phyloP scores from a whole-genome alignment of 2,329 filamentous ascomycete species.

The Alternaria angustiovoidea region DNA sequence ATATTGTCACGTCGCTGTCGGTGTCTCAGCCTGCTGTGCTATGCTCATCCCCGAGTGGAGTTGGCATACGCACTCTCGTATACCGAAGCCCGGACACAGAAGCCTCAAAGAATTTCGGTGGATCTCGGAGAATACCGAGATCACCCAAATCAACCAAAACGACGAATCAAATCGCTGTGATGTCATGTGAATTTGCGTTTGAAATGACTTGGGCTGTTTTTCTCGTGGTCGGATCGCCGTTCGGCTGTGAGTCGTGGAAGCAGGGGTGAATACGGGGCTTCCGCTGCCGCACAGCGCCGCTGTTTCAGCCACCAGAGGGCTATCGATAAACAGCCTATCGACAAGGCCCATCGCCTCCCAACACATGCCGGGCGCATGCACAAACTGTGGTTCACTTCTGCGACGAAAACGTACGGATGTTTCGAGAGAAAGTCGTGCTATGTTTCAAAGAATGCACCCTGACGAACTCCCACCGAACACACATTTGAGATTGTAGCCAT shows the following conservation, averaged over 20 bases:
- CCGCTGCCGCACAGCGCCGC: slow-evolving; percentile 22
- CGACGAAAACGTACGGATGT: slow-evolving; percentile 1
- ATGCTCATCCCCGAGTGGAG: neutral
- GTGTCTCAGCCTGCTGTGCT: slow-evolving; percentile 8
- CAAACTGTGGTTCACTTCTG: slow-evolving; percentile 7
- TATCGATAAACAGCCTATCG: slow-evolving; percentile 28
- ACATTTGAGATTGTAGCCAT: neutral
- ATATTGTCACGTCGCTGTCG: slow-evolving; percentile 1
- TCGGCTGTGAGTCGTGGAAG: slow-evolving; percentile 15
- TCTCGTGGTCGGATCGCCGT: slow-evolving; percentile 16
- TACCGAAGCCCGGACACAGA: neutral
- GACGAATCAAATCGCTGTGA: slow-evolving; percentile 20
- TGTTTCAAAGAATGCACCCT: slow-evolving; percentile 10
- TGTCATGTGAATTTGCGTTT: slow-evolving; percentile 18
- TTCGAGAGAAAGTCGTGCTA: slow-evolving; percentile 6
- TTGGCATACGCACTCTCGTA: neutral
- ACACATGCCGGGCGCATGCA: slow-evolving; percentile 15
- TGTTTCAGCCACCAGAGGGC: slow-evolving; percentile 27
- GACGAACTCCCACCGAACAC: neutral
- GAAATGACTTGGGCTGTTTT: slow-evolving; percentile 13
- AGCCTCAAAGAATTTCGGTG: slow-evolving; percentile 6
- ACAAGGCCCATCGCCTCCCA: slow-evolving; percentile 18
- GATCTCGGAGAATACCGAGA: slow-evolving; percentile 14
- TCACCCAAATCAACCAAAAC: slow-evolving; percentile 7
- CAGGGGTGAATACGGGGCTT: slow-evolving; percentile 18